Base-by-base conservation (phyloP, 225 moss, liverwort and hornwort species). In the Rhytidiadelphus loreus region DNA sequence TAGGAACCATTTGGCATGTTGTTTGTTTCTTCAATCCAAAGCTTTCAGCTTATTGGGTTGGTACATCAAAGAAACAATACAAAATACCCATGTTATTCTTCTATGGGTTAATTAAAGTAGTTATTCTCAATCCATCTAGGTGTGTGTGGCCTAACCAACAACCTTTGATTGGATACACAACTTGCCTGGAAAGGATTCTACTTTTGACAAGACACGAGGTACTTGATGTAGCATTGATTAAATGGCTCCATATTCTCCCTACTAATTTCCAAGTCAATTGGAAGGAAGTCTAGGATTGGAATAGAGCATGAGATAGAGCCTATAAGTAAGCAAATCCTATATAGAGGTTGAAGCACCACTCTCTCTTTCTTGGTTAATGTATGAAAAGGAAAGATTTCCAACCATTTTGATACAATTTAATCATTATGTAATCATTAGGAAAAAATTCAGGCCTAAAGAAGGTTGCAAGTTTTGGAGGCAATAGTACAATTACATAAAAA, bases 281-380 rank as follows among this genome's bases (percentile, higher is more conserved):
- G 16, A 1, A 43, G 3, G 9, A 71, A 43, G 16, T 43, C 3
- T 71, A 0, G 13, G 16, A 43, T 0, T 26, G 0, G 8, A 1
- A 24, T 39, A 24, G 69, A 35, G 7, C 5, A 0, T 25, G 0
- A 4, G 4, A 24, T 41, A 25, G 70, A 21, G 8, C 6, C 0
- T 70, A 3, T 12, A 14, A 41, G 7, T 1, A 43, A 43, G 25
- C 1, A 25, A 41, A 43, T 26, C 9, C 0, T 43, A 9, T 43
- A 43, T 43, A 1, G 16, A 71, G 9, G n/a, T 0, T 28, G 1
- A n/a, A 8, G 10, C 44, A 72, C 3, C 0, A 2, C 4, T 71
- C 6, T 44, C 28, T 28, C 1, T 0, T 2, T 28, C 1, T 0
- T 2, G 0, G 12, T 44, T 44, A 28, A 72, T 44, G 4, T 29